phyloP scores from a whole-genome alignment of 345 rosid species.

The Bretschneidera sinensis region DNA sequence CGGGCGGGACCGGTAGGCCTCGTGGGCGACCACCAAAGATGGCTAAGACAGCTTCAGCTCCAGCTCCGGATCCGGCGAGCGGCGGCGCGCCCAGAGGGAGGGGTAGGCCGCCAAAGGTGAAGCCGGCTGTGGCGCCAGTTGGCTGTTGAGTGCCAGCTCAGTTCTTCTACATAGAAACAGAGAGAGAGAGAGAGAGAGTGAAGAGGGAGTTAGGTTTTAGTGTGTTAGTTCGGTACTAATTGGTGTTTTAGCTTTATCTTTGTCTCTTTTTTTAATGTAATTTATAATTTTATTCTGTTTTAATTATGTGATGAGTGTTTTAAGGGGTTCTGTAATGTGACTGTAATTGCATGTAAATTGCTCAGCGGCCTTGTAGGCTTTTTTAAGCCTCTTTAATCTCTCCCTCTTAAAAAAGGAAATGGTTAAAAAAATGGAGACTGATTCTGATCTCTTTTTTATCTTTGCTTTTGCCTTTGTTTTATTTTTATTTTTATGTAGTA shows the following conservation, averaged over 20 bases:
- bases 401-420: not conserved
- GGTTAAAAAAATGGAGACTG: too few species aligned
- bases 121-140: constrained; percentile 61
- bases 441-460: too few species aligned
- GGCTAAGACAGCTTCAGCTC: constrained; percentile 23
- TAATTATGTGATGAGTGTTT: constrained; percentile 12
- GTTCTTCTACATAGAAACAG: not conserved
- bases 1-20: constrained; percentile 33
- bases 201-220: constrained; percentile 13
- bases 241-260: constrained; percentile 16
- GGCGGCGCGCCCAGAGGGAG: constrained; percentile 52
- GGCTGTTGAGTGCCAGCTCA: constrained; percentile 37
- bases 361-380: constrained; percentile 28
- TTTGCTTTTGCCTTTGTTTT: too few species aligned
- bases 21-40: constrained; percentile 81
- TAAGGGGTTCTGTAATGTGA: constrained; percentile 16
- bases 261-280: not conserved
- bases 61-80: constrained; percentile 11
- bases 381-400: not conserved
- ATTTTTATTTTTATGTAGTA: too few species aligned
- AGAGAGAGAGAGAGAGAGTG: not conserved
- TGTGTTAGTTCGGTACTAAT: constrained; percentile 24
- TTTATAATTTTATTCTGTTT: not conserved
- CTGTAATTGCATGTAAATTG: constrained; percentile 40
- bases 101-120: constrained; percentile 81